Base-by-base conservation (phyloP, 176 grass and related monocot species). In the Rhynchospora pubera region DNA sequence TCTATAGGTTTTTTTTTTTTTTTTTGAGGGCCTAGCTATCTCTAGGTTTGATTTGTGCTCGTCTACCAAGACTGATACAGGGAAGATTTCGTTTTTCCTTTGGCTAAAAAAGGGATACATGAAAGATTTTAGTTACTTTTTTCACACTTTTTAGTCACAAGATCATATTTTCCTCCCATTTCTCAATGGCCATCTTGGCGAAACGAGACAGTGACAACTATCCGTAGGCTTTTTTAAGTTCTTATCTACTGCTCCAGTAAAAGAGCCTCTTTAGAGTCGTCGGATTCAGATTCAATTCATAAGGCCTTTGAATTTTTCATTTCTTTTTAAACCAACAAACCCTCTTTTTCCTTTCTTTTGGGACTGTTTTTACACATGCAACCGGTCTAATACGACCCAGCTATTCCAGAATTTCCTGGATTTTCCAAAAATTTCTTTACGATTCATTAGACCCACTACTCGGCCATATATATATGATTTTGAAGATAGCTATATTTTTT, bases 21-120 rank as follows among this genome's bases (percentile, higher is more conserved):
- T n/a, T n/a, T n/a, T n/a, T n/a, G n/a, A n/a, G n/a, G n/a, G n/a
- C n/a, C n/a, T 65, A 70, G 28, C 42, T 70, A 15, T 44, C 70
- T 75, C 9, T 76, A 76, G 72, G 72, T 55, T 21, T 76, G 23
- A 23, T 76, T 76, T 76, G 48, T 51, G 72, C 72, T 10, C 72
- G 48, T 76, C 12, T 55, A 55, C 72, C 72, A 76, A 76, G 11
- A 76, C 7, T 76, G 72, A 76, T 76, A 76, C 48, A 76, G 11
- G 11, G 1, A 77, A 77, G 50, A 34, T 56, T 52, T 77, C 15
- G 2, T 9, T 77, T 77, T 76, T 77, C 18, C 6, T 34, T 28
- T 55, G 5, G 3, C 5, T 21, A 56, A 77, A 52, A 28, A 55
- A 77, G 9, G 22, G 50, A 56, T 30, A 76, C 1, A 52, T 1